Evolutionary conservation across 2,329 filamentous ascomycete species (phyloP), one percentile per base, ranked within the genome.

Genomic region (Cryphonectria carpinicola): DNA sequence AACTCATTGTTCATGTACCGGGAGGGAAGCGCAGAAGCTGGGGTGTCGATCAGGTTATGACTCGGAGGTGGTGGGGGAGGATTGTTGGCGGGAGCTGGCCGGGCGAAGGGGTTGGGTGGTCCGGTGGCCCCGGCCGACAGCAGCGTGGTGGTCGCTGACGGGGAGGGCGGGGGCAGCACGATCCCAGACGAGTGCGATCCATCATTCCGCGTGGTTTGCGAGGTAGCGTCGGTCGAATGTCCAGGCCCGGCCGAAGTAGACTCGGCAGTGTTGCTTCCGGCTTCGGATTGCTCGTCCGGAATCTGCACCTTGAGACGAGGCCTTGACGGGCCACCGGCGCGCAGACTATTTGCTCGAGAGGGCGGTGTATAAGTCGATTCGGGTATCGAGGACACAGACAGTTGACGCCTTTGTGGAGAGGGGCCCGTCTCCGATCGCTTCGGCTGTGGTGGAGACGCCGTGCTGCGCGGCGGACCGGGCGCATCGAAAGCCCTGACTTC

Each of bases 281-380:
- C 89, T 13, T 81, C 80, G 11, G 94, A 97, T 56, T 90, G 90
- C 77, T 97, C 96, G 74, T 94, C 95, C 0, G 96, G 96, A 76
- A 99, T 99, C 78, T 98, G 94, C 5, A 99, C 94, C 76, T 93
- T 97, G 63, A 99, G 85, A 67, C 93, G 89, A 3, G 96, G 96
- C 68, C 95, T 88, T 76, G 93, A 63, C 0, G 74, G 90, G 11
- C 89, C 89, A 69, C 88, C 89, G 14, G 88, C 83, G 74, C 91
- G 89, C 71, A 92, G 83, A 74, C 93, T 97, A 77, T 93, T 94
- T n/a, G 92, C 90, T 52, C 93, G 88, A 28, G 91, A 91, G 0
- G 93, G 93, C 8, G 93, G 92, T 13, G 89, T 88, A 74, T 93
- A 88, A 0, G 83, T 81, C 0, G 82, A 88, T 52, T 93, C 90